Base-by-base conservation (phyloP, 495 filamentous ascomycete species). In the Apiosordaria backusii region DNA sequence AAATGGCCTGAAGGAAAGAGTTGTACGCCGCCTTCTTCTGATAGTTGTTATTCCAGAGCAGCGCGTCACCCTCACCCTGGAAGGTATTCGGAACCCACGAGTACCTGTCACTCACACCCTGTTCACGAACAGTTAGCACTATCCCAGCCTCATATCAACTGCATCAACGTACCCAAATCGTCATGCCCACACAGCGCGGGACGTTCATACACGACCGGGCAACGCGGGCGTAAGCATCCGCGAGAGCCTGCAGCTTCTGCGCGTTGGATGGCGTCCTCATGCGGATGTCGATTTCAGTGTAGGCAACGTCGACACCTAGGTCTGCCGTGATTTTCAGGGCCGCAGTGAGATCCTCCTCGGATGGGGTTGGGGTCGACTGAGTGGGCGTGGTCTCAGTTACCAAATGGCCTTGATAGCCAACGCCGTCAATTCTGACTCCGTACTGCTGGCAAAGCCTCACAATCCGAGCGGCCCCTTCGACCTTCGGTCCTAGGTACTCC, bases 231-330 rank as follows among this genome's bases (percentile, higher is more conserved):
- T 84, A 91, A 69, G 87, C 85, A 16, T 72, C 79, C 54, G 35
- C 35, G 9, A 45, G 16, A 45, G 78, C 79, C 78, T 91, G 88
- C 67, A 82, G 78, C 4, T 68, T 66, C 52, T 82, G 74, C 50
- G 80, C 76, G 3, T 71, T 77, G 40, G 82, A 65, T 2, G 76
- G 75, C n/a, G 78, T 62, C 52, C 77, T 77, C 6, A 78, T 64
- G 72, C 83, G 74, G 66, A 89, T 81, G 72, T 89, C 87, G 10
- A 89, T 75, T 75, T 88, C 86, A 22, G 88, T 90, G 66, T 87
- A 76, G n/a, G 83, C 85, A 50, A 87, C 82, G 60, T 88, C 86
- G 59, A 88, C 71, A 57, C 76, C 80, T 27, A 82, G 77, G 26
- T 73, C 68, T 60, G 76, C 80, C 71, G 35, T 45, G 9, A 45